Evolutionary conservation across 129 eudicot genomes (phyloP).

Genomic region (Silybum marianum): DNA sequence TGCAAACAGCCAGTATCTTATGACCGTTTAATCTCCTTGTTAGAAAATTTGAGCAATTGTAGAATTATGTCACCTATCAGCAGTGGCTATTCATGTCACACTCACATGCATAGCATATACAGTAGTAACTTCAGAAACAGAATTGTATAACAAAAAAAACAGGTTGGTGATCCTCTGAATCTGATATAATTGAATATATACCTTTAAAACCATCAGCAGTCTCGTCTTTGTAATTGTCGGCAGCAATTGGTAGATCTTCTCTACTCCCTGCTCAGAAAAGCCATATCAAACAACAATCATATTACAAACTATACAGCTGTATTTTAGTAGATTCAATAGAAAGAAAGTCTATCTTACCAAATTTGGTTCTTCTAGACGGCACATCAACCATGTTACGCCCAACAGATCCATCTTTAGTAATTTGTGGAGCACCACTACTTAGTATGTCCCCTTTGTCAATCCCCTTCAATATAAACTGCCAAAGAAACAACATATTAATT

Average conservation of each 20-base stretch:
- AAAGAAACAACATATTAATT: constrained; percentile 3
- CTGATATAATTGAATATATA: constrained; percentile 27
- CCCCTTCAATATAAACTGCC: constrained; percentile 75
- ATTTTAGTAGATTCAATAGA: not conserved
- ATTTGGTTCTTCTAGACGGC: constrained; percentile 60
- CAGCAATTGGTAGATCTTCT: constrained; percentile 57
- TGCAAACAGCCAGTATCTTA: not conserved
- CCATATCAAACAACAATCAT: constrained; percentile 7
- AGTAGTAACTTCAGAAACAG: constrained; percentile 33
- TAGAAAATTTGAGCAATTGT: not conserved
- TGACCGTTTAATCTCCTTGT: not conserved
- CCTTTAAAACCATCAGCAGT: constrained; percentile 46
- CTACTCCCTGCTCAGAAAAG: constrained; percentile 57
- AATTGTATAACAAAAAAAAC: constrained; percentile 29
- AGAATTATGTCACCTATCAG: not conserved
- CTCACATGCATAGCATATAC: constrained; percentile 13
- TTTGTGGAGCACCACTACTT: constrained; percentile 86
- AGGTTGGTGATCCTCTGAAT: constrained; percentile 28
- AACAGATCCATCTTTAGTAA: constrained; percentile 70
- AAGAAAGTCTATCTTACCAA: constrained; percentile 48
- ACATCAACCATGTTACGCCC: constrained; percentile 55
- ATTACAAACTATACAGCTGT: not conserved
- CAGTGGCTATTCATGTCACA: not conserved
- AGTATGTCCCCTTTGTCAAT: constrained; percentile 87
- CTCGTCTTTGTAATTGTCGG: constrained; percentile 51